phyloP scores from a whole-genome alignment of 768 basidiomycete species.

The Pleurotus pulmonarius region DNA sequence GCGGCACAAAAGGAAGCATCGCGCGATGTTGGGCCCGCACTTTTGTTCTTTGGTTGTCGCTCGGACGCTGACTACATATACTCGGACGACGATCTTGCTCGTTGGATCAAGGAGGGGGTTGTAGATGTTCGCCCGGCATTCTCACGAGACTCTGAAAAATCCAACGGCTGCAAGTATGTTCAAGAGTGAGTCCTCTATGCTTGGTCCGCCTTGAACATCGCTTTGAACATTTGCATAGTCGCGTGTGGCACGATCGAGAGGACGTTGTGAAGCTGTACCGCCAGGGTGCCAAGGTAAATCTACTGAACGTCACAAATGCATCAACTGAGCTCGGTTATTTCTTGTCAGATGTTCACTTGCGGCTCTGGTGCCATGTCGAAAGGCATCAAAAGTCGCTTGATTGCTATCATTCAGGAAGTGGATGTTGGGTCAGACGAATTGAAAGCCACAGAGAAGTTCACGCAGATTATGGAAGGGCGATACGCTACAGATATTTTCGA shows the following conservation, averaged over 20 bases:
- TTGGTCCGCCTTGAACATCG: not conserved
- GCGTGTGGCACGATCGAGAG: constrained; percentile 39
- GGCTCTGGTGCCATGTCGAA: constrained; percentile 35
- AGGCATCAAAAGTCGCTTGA: constrained; percentile 32
- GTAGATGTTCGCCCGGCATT: constrained; percentile 45
- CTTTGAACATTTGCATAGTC: constrained; percentile 20
- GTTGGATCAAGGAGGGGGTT: constrained; percentile 38
- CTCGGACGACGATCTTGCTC: constrained; percentile 33
- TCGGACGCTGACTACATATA: constrained; percentile 39
- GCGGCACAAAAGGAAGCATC: constrained; percentile 40
- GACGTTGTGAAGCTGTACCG: constrained; percentile 27
- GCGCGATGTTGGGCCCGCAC: constrained; percentile 32
- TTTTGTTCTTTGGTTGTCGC: constrained; percentile 47
- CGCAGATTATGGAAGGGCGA: constrained; percentile 29
- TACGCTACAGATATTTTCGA: constrained; percentile 47
- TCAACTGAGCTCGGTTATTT: not conserved
- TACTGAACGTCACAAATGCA: not conserved
- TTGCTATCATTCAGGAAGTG: constrained; percentile 29
- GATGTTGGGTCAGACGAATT: constrained; percentile 14
- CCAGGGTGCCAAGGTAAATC: constrained; percentile 29
- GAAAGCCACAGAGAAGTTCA: constrained; percentile 27
- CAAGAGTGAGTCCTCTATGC: constrained; percentile 28
- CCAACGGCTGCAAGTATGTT: constrained; percentile 32
- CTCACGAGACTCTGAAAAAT: constrained; percentile 22
- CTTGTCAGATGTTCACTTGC: constrained; percentile 37